Base-by-base conservation (phyloP, 345 rosid genomes). In the Eucalyptus curtisii region DNA sequence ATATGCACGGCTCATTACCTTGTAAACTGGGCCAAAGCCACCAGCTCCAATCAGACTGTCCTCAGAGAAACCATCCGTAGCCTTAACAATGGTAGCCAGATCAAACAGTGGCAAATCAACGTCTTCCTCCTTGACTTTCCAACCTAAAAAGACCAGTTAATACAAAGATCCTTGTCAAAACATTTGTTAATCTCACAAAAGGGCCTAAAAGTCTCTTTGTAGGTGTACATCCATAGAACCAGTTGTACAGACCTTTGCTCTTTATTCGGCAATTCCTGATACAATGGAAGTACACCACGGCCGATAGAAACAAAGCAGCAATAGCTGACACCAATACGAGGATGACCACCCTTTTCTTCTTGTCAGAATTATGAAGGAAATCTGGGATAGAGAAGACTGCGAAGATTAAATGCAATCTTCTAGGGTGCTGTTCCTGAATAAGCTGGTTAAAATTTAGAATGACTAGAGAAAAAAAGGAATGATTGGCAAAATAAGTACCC, bases 1-100 rank as follows among this genome's bases (percentile, higher is more conserved):
- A 71, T 71, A 10, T 37, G 27, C 80, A 33, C 1, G 27, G n/a
- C 79, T 22, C 24, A 13, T 17, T 9, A 92, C 92, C 93, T 92
- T 92, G 89, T 91, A 92, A 17, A 92, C 95, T 79, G 92, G 88
- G 50, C 95, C 93, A 86, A 92, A 94, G 66, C 94, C 93, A 55
- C 95, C 93, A 71, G 90, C 92, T 47, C 95, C 93, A 20, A 93
- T 92, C 90, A 90, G 91, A 88, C 87, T 91, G 57, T 37, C 87
- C 42, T 87, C 86, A 2, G 92, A 89, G 33, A 94, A 94, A 49
- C 90, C 61, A 86, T 92, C 66, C 45, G 93, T 91, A 47, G 95
- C 94, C 33, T 90, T 85, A 31, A 91, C 91, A 82, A 93, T 89
- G 86, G 88, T 90, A 49, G 89, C 90, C 24, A 93, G 91, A 61